These are phyloP conservation scores for Penicillium argentinense DNA, from an alignment of 495 filamentous ascomycete genomes.

Conservation along the genomic window DNA sequence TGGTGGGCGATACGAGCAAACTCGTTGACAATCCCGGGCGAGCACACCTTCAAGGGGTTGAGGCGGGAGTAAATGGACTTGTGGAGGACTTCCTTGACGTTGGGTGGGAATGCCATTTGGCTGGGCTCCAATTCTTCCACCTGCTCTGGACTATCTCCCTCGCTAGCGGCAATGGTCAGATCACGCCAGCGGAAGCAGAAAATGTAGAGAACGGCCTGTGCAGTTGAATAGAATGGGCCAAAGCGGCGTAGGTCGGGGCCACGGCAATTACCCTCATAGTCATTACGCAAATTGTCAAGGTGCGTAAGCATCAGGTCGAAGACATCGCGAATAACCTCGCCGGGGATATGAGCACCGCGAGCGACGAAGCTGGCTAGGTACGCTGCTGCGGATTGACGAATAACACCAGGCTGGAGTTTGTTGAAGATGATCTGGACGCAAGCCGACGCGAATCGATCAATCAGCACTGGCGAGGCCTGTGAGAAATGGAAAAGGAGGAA, in stretches of 20 bases:
- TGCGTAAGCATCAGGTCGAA: slow-evolving; percentile 73
- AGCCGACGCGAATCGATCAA: slow-evolving; percentile 76
- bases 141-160: slow-evolving; percentile 50
- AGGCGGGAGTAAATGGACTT: slow-evolving; percentile 79
- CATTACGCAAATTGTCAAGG: slow-evolving; percentile 62
- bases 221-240: slow-evolving; percentile 79
- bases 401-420: slow-evolving; percentile 59
- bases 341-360: slow-evolving; percentile 74
- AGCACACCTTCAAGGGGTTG: slow-evolving; percentile 95
- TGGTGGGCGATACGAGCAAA: slow-evolving; percentile 86
- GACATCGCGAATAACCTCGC: slow-evolving; percentile 72
- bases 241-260: slow-evolving; percentile 85
- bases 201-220: slow-evolving; percentile 89
- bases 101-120: slow-evolving; percentile 71
- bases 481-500: slow-evolving; percentile 94
- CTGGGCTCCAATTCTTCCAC: slow-evolving; percentile 55
- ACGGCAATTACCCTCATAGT: slow-evolving; percentile 65
- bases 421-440: slow-evolving; percentile 71
- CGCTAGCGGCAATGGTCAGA: slow-evolving; percentile 59
- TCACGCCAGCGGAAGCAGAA: slow-evolving; percentile 99
- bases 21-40: slow-evolving; percentile 83
- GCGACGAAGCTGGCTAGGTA: slow-evolving; percentile 94
- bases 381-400: slow-evolving; percentile 81
- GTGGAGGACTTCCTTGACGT: slow-evolving; percentile 68
- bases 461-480: slow-evolving; percentile 69